Percentiles rank a stretch among this genome's conserved stretches.
Conservation (phyloP, 139 green algal species). For the Chlamydomonas sphaeroides region DNA sequence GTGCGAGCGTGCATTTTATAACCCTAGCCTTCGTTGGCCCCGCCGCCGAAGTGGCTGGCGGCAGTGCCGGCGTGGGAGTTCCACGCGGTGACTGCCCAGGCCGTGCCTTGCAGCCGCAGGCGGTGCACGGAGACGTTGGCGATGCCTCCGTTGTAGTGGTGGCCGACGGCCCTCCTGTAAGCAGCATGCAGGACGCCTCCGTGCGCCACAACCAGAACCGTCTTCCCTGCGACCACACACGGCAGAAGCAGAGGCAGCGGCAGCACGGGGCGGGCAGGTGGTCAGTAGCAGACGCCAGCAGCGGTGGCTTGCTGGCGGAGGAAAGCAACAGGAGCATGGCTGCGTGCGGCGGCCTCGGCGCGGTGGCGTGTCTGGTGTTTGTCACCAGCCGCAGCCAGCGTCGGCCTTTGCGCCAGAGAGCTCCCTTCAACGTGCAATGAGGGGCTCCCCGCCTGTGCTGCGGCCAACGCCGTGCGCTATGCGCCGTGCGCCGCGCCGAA, state of each 20-base stretch:
- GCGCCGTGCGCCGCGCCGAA: neutral
- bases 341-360: no score
- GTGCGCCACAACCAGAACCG: slow-evolving; percentile 17
- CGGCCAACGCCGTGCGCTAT: neutral
- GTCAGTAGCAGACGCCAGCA: neutral
- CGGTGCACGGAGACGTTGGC: slow-evolving; percentile 29
- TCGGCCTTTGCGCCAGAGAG: no score
- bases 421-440: no score
- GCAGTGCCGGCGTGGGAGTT: neutral
- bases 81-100: slow-evolving; percentile 1
- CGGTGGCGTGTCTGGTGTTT: no score
- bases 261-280: no score
- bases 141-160: neutral
- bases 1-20: no score
- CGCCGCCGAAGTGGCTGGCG: neutral
- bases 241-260: neutral
- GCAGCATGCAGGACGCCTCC: neutral
- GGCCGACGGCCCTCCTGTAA: neutral
- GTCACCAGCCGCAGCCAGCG: no score
- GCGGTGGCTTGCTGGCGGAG: neutral
- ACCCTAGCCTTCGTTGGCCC: neutral
- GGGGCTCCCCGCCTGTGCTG: no score
- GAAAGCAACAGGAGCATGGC: neutral
- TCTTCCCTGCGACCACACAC: neutral
- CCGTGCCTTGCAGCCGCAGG: neutral